phyloP scores from a whole-genome alignment of 208 protist species.

The Phytomonas francai region DNA sequence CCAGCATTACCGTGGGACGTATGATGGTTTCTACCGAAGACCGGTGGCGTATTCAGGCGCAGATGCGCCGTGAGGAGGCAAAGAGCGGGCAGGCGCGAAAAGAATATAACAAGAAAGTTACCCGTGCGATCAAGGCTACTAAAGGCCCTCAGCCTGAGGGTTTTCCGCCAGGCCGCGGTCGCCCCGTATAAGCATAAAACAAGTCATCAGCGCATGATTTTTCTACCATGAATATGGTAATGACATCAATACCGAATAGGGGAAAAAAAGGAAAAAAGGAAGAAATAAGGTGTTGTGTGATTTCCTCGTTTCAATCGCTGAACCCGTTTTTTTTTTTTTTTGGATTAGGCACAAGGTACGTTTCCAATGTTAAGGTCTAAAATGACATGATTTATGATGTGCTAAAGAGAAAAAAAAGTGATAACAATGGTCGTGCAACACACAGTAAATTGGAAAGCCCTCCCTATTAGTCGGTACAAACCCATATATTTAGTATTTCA shows the following conservation, averaged over 20 bases:
- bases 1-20: constrained; percentile 49
- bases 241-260: neutral
- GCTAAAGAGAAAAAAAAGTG: neutral
- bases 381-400: neutral
- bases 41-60: constrained; percentile 77
- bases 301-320: neutral
- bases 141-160: constrained; percentile 58
- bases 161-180: constrained; percentile 74
- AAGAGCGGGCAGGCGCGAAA: constrained; percentile 55
- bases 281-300: neutral
- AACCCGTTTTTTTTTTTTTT: neutral
- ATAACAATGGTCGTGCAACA: neutral
- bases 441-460: neutral
- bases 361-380: neutral
- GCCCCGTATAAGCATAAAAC: constrained; percentile 32
- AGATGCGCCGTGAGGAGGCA: constrained; percentile 80
- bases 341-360: neutral
- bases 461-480: neutral
- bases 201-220: neutral
- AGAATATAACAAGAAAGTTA: constrained; percentile 89
- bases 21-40: constrained; percentile 78
- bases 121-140: constrained; percentile 62
- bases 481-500: neutral
- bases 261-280: neutral
- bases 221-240: neutral